phyloP scores from a whole-genome alignment of 345 rosid genomes.

The Orychophragmus violaceus region DNA sequence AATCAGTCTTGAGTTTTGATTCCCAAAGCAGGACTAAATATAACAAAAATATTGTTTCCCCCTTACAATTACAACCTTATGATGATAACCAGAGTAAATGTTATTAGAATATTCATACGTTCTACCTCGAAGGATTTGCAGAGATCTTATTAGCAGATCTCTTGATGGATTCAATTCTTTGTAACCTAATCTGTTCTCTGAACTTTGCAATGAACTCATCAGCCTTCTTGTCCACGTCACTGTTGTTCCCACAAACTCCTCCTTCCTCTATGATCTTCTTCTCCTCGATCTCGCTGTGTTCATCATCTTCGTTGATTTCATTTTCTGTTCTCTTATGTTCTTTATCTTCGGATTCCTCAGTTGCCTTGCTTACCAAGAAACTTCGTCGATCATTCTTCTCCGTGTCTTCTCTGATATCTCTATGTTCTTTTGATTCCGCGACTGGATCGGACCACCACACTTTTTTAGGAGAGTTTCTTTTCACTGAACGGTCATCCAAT shows the following conservation, averaged over 20 bases:
- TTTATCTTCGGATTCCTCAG: conserved; percentile 28
- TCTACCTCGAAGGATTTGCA: conserved; percentile 22
- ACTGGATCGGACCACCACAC: conserved; percentile 31
- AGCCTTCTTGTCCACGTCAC: conserved; percentile 96
- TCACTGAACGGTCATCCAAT: conserved; percentile 6
- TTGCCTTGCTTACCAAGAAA: conserved; percentile 28
- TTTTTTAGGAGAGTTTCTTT: conserved; percentile 31
- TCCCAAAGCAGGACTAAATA: too few relatives aligned
- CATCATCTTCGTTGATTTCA: conserved; percentile 3
- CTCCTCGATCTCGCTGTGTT: background rate
- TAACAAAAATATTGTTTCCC: background rate
- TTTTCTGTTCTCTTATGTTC: background rate
- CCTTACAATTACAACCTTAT: background rate
- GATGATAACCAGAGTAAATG: background rate
- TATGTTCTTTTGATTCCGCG: conserved; percentile 14
- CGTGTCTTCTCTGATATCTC: conserved; percentile 12
- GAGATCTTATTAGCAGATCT: conserved; percentile 41
- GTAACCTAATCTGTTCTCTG: conserved; percentile 98
- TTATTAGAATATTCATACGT: background rate
- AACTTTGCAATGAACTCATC: conserved; percentile 96
- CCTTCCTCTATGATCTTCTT: conserved; percentile 5
- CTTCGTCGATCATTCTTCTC: conserved; percentile 22
- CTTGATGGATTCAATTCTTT: conserved; percentile 84
- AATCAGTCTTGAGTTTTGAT: too few relatives aligned
- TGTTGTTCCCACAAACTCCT: conserved; percentile 28